Evolutionary conservation across 1,284 basidiomycete species (phyloP).

Genomic region (Puccinia polysora): DNA sequence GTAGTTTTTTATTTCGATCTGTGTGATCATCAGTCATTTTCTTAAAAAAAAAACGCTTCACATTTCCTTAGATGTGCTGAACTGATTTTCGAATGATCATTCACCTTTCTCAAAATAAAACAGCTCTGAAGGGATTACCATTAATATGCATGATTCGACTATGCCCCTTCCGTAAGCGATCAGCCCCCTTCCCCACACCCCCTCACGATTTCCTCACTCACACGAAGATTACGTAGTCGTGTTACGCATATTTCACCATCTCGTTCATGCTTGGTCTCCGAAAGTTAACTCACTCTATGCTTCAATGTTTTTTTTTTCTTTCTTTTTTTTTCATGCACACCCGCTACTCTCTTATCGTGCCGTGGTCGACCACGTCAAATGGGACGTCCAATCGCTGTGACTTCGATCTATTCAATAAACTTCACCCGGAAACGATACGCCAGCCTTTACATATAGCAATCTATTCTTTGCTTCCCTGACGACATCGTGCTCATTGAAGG

Average conservation of each 20-base stretch:
- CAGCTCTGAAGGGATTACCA: constrained; percentile 36
- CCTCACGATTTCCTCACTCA: not conserved
- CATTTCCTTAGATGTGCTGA: not conserved
- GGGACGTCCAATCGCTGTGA: too few species aligned
- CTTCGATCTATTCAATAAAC: too few species aligned
- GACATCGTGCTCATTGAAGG: constrained; percentile 25
- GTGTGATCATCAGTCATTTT: not conserved
- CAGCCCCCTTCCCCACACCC: not conserved
- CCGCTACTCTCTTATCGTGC: too few species aligned
- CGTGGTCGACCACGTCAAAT: too few species aligned
- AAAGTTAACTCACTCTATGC: not conserved
- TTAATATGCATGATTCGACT: constrained; percentile 41
- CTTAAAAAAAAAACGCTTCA: not conserved
- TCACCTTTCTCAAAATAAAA: too few species aligned
- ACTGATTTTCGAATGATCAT: not conserved
- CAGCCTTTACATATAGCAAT: constrained; percentile 41
- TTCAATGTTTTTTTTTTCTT: not conserved
- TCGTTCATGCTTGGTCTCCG: not conserved
- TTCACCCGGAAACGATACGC: not conserved
- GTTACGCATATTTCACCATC: too few species aligned
- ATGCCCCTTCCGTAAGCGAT: constrained; percentile 40
- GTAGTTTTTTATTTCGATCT: not conserved
- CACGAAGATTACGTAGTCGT: not conserved
- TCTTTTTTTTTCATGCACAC: not conserved
- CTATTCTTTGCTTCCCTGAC: constrained; percentile 43